Evolutionary conservation across 2,329 filamentous ascomycete species (phyloP).

Genomic region (Beauveria varroae): DNA sequence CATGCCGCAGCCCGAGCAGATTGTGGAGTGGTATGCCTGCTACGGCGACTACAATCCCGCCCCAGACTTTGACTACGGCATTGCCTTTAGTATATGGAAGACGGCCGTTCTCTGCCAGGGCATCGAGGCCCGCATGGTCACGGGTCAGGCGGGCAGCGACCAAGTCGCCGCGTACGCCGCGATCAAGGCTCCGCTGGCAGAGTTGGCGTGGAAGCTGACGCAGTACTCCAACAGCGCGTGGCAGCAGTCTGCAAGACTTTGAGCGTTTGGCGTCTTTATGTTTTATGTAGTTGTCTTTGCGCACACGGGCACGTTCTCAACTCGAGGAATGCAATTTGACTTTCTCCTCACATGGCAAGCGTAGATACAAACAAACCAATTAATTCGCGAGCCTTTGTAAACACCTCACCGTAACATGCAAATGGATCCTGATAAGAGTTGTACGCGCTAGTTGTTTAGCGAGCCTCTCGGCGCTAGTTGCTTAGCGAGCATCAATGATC

Average conservation of each 20-base stretch:
- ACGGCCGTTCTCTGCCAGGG: conserved; percentile 66
- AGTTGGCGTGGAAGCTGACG: conserved; percentile 72
- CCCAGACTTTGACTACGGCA: conserved; percentile 52
- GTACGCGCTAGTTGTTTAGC: too few species aligned
- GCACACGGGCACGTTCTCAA: too few species aligned
- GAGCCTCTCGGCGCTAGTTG: too few species aligned
- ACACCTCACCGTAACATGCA: too few species aligned
- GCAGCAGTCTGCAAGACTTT: conserved; percentile 21
- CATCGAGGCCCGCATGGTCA: conserved; percentile 80
- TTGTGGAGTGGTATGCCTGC: conserved; percentile 33
- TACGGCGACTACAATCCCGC: conserved; percentile 63
- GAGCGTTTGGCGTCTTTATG: neutral
- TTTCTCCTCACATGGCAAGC: neutral
- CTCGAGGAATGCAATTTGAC: too few species aligned
- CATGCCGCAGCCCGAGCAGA: conserved; percentile 38
- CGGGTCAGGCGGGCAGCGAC: conserved; percentile 81
- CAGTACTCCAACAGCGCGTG: conserved; percentile 28
- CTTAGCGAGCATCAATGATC: too few species aligned
- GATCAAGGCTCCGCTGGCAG: conserved; percentile 63
- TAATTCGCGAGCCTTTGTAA: too few species aligned
- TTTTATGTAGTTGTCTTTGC: neutral
- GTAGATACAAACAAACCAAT: too few species aligned
- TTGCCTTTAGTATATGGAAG: conserved; percentile 55
- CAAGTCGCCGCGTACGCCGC: conserved; percentile 66
- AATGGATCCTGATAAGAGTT: too few species aligned